Evolutionary conservation across 2,329 filamentous ascomycete genomes (phyloP).

Genomic region (Diaporthe sp.): DNA sequence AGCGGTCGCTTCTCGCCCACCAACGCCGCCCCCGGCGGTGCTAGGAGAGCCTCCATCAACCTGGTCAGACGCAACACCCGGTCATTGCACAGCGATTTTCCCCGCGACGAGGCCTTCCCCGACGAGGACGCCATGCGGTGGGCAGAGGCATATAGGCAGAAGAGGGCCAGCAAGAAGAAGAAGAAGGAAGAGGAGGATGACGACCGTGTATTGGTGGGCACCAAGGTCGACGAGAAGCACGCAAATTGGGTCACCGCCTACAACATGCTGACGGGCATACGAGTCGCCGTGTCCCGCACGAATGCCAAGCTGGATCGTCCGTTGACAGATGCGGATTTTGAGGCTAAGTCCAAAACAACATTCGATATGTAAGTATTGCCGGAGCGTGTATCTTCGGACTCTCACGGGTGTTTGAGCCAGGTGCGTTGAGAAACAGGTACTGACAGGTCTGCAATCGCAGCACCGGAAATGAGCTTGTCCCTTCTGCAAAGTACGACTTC

Average conservation of each 20-base stretch:
- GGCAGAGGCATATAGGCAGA: constrained; percentile 94
- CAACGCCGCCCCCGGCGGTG: constrained; percentile 65
- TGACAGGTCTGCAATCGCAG: constrained; percentile 61
- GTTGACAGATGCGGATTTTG: constrained; percentile 91
- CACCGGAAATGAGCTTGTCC: constrained; percentile 96
- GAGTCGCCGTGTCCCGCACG: constrained; percentile 94
- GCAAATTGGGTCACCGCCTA: constrained; percentile 98
- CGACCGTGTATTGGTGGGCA: constrained; percentile 94
- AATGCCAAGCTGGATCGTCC: constrained; percentile 97
- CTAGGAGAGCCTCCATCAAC: constrained; percentile 85
- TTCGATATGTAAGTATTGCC: constrained; percentile 88
- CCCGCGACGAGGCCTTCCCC: constrained; percentile 84
- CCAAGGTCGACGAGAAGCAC: constrained; percentile 97
- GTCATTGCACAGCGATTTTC: constrained; percentile 86
- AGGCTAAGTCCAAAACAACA: constrained; percentile 95
- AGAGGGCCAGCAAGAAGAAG: constrained; percentile 88
- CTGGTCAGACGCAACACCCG: constrained; percentile 85
- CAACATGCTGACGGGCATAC: constrained; percentile 99
- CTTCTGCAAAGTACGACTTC: constrained; percentile 99
- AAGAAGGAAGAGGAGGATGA: constrained; percentile 91
- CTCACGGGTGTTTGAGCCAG: not conserved
- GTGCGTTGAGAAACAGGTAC: constrained; percentile 40
- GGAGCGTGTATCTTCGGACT: not conserved
- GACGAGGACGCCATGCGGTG: constrained; percentile 94
- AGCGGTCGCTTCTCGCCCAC: constrained; percentile 87